A percentile compares a stretch with the other conserved stretches of the same genome.
Evolutionary conservation across 306 rosid genomes (phyloP).

Genomic region (Ormosia semicastrata): DNA sequence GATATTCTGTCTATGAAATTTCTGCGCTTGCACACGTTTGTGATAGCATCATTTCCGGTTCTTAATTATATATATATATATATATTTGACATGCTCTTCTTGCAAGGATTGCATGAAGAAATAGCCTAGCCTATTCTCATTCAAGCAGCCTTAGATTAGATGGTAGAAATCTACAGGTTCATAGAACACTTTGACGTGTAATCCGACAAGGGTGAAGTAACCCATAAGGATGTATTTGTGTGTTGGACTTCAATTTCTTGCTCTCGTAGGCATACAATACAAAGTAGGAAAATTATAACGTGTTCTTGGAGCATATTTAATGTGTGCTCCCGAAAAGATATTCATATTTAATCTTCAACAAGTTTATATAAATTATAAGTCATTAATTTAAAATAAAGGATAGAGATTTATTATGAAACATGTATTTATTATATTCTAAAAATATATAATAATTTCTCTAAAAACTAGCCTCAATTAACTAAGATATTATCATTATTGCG

Average conservation of each 20-base stretch:
- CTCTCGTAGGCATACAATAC: slow-evolving; percentile 22
- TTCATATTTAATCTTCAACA: too few species aligned
- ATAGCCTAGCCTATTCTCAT: background rate
- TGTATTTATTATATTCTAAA: too few species aligned
- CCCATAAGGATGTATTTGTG: slow-evolving; percentile 45
- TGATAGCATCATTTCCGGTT: too few species aligned
- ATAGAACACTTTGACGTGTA: slow-evolving; percentile 39
- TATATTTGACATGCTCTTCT: slow-evolving; percentile 10
- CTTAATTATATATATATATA: background rate
- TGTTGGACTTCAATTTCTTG: slow-evolving; percentile 38
- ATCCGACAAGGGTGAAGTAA: slow-evolving; percentile 53
- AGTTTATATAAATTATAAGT: too few species aligned
- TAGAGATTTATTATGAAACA: too few species aligned
- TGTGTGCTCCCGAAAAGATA: too few species aligned
- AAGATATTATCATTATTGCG: background rate
- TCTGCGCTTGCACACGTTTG: too few species aligned
- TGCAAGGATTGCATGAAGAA: background rate
- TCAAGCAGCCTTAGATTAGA: slow-evolving; percentile 7
- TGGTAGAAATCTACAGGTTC: background rate
- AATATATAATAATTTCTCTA: background rate
- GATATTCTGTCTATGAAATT: too few species aligned
- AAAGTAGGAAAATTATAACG: background rate
- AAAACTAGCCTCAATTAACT: slow-evolving; percentile 25
- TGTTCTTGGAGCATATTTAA: too few species aligned
- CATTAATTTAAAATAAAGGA: too few species aligned